Base-by-base conservation (phyloP, 805 yeast species). In the Wickerhamiella azyma region DNA sequence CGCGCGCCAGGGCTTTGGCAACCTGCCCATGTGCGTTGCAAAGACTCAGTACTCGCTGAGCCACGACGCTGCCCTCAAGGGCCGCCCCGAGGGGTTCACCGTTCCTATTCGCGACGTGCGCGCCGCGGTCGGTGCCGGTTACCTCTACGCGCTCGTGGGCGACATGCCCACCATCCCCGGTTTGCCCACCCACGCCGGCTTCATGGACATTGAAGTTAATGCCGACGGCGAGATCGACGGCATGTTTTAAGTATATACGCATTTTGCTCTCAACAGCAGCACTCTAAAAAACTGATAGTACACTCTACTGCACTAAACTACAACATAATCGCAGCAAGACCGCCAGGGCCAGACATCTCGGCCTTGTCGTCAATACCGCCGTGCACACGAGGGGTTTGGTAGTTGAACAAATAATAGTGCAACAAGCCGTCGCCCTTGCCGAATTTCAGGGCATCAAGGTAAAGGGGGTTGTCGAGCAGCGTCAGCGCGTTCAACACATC, bases 91-190 rank as follows among this genome's bases (percentile, higher is more conserved):
- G 17, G 96, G 94, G 8, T 89, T 88, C 70, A 82, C 77, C 14
- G 83, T 89, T 63, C 97, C 98, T 43, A 85, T 89, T 56, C 76
- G 94, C 63, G 98, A 89, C 57, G 84, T 89, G 52, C 81, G 94
- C 66, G 88, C 89, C 36, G 81, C 94, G 32, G 84, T 85, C 47
- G 98, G 98, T 65, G 97, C 96, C 41, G 96, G 96, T 9, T 89
- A 89, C 66, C 72, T 89, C 61, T 92, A 89, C 60, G 97, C 97
- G 1, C 72, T 89, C 56, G 96, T 96, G 14, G 96, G 94, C 47
- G 94, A 89, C 66, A 89, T 89, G 58, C 86, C 82, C 80, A 89
- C 98, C 24, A 88, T 89, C 56, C 98, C 98, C 24, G 98, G 98
- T 50, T 70, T 89, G 60, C 94, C 96, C 47, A 89, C 97, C 9